Percentiles rank a stretch among this genome's conserved stretches.
These are phyloP conservation scores for Nephelium lappaceum DNA, from an alignment of 345 rosid species.

Conservation along the genomic window DNA sequence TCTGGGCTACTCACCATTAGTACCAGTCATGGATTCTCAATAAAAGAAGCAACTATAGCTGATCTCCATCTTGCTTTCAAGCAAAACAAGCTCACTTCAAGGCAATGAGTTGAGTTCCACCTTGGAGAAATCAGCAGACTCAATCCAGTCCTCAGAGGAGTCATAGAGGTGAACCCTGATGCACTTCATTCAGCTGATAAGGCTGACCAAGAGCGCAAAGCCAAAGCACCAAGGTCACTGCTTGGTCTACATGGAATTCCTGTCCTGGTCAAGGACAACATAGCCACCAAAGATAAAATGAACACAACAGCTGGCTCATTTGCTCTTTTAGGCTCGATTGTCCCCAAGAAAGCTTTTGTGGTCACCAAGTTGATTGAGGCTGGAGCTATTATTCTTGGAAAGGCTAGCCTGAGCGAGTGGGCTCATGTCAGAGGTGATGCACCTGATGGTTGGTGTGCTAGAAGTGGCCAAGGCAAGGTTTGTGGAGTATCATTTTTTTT, in stretches of 20 bases:
- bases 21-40: conserved; percentile 24
- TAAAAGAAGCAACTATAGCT: conserved; percentile 46
- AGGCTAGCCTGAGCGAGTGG: conserved; percentile 82
- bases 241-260: conserved; percentile 66
- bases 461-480: conserved; percentile 78
- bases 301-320: conserved; percentile 75
- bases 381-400: conserved; percentile 74
- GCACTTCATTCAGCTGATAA: conserved; percentile 3
- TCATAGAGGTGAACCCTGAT: conserved; percentile 18
- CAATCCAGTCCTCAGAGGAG: conserved; percentile 5
- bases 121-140: neutral
- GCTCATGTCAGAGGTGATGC: conserved; percentile 28
- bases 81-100: conserved; percentile 33
- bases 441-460: conserved; percentile 58
- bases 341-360: conserved; percentile 65
- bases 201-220: conserved; percentile 27
- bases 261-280: conserved; percentile 63
- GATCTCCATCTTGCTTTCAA: conserved; percentile 48
- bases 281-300: conserved; percentile 63
- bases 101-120: conserved; percentile 5
- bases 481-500: conserved; percentile 1
- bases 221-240: conserved; percentile 19
- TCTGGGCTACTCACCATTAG: neutral
- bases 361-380: conserved; percentile 56
- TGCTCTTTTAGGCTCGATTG: conserved; percentile 63